phyloP scores from a whole-genome alignment of 2,329 filamentous ascomycete species.

The Aspergillus uvarum region DNA sequence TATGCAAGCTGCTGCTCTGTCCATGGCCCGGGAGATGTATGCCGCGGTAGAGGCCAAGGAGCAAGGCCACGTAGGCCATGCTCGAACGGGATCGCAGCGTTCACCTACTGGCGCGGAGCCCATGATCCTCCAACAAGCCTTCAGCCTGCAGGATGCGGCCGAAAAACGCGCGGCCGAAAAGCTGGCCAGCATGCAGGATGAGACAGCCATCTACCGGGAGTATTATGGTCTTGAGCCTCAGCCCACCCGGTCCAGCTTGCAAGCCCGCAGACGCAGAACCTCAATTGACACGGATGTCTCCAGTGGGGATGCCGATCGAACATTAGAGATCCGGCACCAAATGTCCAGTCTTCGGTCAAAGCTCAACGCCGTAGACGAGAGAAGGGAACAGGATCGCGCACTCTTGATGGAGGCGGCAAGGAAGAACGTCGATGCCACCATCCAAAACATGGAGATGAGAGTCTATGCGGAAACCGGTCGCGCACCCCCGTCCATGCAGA shows the following conservation, averaged over 20 bases:
- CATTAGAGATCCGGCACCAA: conserved; percentile 70
- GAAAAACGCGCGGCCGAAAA: conserved; percentile 83
- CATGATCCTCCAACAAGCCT: conserved; percentile 24
- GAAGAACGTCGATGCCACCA: conserved; percentile 76
- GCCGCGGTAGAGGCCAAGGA: conserved; percentile 52
- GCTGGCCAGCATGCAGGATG: conserved; percentile 74
- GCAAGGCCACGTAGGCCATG: conserved; percentile 33
- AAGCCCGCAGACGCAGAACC: conserved; percentile 61
- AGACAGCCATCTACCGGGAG: conserved; percentile 66
- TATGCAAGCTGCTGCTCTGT: conserved; percentile 77
- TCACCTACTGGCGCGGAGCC: conserved; percentile 28
- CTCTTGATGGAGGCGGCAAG: conserved; percentile 75
- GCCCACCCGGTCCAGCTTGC: conserved; percentile 49
- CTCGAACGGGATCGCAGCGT: conserved; percentile 34
- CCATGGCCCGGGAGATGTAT: conserved; percentile 89
- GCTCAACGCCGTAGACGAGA: conserved; percentile 33
- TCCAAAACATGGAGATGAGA: conserved; percentile 79
- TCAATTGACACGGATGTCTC: conserved; percentile 64
- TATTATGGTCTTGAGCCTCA: conserved; percentile 68
- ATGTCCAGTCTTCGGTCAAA: conserved; percentile 80
- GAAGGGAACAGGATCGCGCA: conserved; percentile 69
- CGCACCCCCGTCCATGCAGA: conserved; percentile 65
- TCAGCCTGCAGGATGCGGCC: conserved; percentile 75
- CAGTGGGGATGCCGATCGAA: conserved; percentile 65
- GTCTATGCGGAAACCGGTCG: conserved; percentile 75